Evolutionary conservation across 768 basidiomycete species (phyloP).

Genomic region (Amanita brunnescens): DNA sequence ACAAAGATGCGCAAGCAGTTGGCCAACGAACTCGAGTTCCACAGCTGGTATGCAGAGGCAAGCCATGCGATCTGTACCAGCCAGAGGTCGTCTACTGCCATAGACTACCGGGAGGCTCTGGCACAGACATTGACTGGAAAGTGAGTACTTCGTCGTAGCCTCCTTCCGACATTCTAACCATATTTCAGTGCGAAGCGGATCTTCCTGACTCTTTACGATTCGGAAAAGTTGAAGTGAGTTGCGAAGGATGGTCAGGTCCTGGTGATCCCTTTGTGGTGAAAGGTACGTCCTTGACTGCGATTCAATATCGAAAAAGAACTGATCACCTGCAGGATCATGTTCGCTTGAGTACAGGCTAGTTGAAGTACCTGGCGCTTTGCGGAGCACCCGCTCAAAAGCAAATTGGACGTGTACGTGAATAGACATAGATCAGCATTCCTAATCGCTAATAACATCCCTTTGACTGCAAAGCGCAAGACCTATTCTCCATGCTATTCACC

Average conservation of each 20-base stretch:
- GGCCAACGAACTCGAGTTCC: slow-evolving; percentile 65
- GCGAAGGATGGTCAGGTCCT: slow-evolving; percentile 82
- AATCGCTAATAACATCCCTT: neutral
- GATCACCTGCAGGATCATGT: slow-evolving; percentile 60
- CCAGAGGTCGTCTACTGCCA: slow-evolving; percentile 83
- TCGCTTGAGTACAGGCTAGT: slow-evolving; percentile 78
- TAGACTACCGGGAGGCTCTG: slow-evolving; percentile 64
- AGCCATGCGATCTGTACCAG: slow-evolving; percentile 64
- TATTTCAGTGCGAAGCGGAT: slow-evolving; percentile 75
- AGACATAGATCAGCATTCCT: neutral
- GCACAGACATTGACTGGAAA: slow-evolving; percentile 87
- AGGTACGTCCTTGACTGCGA: slow-evolving; percentile 35
- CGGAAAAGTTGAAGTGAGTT: slow-evolving; percentile 77
- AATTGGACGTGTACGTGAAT: slow-evolving; percentile 20
- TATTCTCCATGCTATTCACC: slow-evolving; percentile 42
- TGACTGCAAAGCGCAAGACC: slow-evolving; percentile 33
- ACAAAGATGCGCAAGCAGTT: slow-evolving; percentile 55
- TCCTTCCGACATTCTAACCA: no score
- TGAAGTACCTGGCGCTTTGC: slow-evolving; percentile 46
- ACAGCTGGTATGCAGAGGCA: slow-evolving; percentile 77
- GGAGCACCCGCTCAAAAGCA: slow-evolving; percentile 22
- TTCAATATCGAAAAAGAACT: neutral
- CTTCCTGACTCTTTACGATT: slow-evolving; percentile 76
- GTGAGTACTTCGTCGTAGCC: slow-evolving; percentile 30
- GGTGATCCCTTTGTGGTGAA: slow-evolving; percentile 83